Percentiles rank a stretch among this genome's conserved stretches.
phyloP scores from a whole-genome alignment of 345 rosid species.

The Rhodamnia rubescens region DNA sequence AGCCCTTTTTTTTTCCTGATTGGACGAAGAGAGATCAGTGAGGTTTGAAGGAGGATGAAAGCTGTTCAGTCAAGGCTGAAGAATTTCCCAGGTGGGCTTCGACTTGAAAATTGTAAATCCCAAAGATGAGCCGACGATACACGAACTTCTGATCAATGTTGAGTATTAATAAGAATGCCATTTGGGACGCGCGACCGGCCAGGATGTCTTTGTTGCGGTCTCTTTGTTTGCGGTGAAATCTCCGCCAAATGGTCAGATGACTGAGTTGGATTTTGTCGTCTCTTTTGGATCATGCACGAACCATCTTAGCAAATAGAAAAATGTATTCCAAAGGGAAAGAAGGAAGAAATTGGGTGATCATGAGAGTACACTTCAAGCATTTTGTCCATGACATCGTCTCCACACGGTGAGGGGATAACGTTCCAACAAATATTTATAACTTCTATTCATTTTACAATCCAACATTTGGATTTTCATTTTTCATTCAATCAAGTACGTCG shows the following conservation, averaged over 20 bases:
- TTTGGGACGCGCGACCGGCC: neutral
- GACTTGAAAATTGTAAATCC: neutral
- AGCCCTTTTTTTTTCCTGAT: neutral
- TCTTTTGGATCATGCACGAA: neutral
- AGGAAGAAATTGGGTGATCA: neutral
- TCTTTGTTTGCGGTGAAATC: neutral
- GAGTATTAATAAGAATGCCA: neutral
- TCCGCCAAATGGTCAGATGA: neutral
- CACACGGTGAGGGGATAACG: neutral
- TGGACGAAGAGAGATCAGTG: neutral
- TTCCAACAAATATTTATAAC: neutral
- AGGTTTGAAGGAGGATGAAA: neutral
- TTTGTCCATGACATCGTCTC: neutral
- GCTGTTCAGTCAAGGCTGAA: neutral
- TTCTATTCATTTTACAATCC: neutral
- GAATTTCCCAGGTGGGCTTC: neutral
- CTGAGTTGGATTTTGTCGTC: neutral
- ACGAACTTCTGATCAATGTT: neutral
- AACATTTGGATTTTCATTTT: neutral
- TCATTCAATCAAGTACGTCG: neutral
- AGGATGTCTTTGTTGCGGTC: neutral
- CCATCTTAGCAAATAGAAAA: neutral
- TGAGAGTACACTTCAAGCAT: neutral
- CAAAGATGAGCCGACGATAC: neutral
- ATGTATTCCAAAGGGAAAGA: neutral